A percentile compares a stretch with the other conserved stretches of the same genome.
phyloP scores from a whole-genome alignment of 805 yeast species.

The Cyberlindnera mycetangii region DNA sequence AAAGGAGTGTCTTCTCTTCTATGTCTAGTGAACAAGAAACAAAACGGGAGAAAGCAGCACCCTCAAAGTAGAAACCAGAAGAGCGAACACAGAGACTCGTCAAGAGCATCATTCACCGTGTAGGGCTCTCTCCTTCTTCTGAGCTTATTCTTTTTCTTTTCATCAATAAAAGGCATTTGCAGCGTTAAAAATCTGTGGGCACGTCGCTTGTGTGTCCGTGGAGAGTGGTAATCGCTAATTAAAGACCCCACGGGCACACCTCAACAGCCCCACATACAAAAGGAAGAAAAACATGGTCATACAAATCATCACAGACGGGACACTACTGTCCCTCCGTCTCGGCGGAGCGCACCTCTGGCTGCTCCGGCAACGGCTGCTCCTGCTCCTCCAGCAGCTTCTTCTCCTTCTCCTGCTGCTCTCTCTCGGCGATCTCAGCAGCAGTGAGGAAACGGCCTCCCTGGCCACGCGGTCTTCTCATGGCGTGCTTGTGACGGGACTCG shows the following conservation, averaged over 20 bases:
- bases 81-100: background rate
- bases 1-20: background rate
- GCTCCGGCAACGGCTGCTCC: conserved; percentile 17
- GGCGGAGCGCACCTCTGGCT: conserved; percentile 5
- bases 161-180: background rate
- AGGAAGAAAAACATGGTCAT: no score
- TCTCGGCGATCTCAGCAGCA: conserved; percentile 75
- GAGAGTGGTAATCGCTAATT: no score
- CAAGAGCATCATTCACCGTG: background rate
- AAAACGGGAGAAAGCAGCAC: background rate
- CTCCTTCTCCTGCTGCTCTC: conserved; percentile 40
- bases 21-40: background rate
- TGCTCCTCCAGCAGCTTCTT: conserved; percentile 20
- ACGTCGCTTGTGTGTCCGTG: no score
- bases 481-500: conserved; percentile 97
- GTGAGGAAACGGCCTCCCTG: conserved; percentile 97
- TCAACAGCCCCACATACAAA: no score
- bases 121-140: background rate
- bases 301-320: no score
- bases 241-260: no score
- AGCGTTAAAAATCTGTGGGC: background rate
- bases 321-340: background rate
- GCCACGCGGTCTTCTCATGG: conserved; percentile 98
- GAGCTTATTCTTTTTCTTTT: background rate
- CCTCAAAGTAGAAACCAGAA: background rate